phyloP scores from a whole-genome alignment of 2,329 filamentous ascomycete species.

The Fusarium hainanense region DNA sequence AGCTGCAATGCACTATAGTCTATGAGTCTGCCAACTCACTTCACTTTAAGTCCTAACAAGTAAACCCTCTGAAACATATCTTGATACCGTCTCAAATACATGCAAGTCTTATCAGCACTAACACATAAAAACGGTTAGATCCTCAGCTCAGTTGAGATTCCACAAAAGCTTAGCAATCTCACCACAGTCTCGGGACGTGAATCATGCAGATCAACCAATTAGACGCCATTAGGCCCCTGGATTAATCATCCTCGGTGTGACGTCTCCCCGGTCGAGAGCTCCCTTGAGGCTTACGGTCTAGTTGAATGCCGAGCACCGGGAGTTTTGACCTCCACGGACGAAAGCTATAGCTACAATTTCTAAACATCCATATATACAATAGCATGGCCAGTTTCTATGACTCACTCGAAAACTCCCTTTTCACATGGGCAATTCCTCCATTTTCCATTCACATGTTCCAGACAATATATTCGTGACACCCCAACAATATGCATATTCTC shows the following conservation, averaged over 20 bases:
- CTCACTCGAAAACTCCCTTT: neutral
- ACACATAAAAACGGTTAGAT: neutral
- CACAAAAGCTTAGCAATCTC: conserved; percentile 38
- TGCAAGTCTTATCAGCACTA: conserved; percentile 36
- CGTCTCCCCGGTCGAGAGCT: conserved; percentile 19
- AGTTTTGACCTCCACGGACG: neutral
- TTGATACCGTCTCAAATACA: neutral
- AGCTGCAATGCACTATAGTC: neutral
- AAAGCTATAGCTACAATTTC: neutral
- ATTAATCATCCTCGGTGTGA: conserved; percentile 42
- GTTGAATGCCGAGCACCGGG: conserved; percentile 11
- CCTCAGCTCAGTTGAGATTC: neutral
- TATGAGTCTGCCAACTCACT: conserved; percentile 14
- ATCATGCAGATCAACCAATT: conserved; percentile 30
- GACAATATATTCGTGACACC: neutral
- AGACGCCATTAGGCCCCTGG: conserved; percentile 8
- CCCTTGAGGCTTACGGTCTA: neutral
- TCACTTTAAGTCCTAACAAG: neutral
- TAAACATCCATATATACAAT: neutral
- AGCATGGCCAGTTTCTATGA: neutral
- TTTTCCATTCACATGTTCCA: neutral
- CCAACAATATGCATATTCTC: neutral
- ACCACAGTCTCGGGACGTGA: conserved; percentile 12
- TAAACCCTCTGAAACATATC: neutral
- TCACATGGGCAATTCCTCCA: neutral